Evolutionary conservation across 2,329 filamentous ascomycete genomes (phyloP).

Genomic region (Colletotrichum sp.): DNA sequence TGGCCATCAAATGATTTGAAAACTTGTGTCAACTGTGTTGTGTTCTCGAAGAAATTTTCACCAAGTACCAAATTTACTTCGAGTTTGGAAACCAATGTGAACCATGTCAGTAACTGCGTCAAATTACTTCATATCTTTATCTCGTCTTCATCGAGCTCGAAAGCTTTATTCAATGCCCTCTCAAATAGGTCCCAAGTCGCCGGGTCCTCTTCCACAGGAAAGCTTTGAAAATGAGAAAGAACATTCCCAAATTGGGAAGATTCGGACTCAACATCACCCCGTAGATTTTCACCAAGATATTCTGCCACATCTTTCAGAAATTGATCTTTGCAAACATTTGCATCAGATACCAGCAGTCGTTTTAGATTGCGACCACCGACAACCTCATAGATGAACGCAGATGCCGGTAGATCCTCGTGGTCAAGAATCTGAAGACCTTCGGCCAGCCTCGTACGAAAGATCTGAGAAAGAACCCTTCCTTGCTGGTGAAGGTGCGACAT

Average conservation of each 20-base stretch:
- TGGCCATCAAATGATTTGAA: not conserved
- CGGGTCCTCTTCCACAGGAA: not conserved
- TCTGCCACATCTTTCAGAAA: not conserved
- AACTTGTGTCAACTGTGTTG: not conserved
- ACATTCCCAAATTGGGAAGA: not conserved
- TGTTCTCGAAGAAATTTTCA: not conserved
- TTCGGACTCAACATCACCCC: not conserved
- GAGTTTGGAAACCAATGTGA: not conserved
- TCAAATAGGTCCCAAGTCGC: not conserved
- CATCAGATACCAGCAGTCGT: not conserved
- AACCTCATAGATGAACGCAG: not conserved
- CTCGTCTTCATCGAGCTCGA: not conserved
- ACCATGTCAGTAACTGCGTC: not conserved
- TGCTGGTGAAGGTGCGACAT: not conserved
- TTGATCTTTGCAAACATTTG: not conserved
- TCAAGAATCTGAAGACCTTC: not conserved
- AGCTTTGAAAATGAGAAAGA: not conserved
- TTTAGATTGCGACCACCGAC: not conserved
- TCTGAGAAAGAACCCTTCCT: not conserved
- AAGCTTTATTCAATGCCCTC: not conserved
- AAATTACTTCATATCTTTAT: not conserved
- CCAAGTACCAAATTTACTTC: not conserved
- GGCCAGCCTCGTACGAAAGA: not conserved
- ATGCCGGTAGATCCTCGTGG: not conserved
- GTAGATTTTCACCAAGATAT: not conserved